A percentile compares a stretch with the other conserved stretches of the same genome.
Conservation (phyloP, 306 rosid genomes). For the Cotoneaster glaucophyllus region DNA sequence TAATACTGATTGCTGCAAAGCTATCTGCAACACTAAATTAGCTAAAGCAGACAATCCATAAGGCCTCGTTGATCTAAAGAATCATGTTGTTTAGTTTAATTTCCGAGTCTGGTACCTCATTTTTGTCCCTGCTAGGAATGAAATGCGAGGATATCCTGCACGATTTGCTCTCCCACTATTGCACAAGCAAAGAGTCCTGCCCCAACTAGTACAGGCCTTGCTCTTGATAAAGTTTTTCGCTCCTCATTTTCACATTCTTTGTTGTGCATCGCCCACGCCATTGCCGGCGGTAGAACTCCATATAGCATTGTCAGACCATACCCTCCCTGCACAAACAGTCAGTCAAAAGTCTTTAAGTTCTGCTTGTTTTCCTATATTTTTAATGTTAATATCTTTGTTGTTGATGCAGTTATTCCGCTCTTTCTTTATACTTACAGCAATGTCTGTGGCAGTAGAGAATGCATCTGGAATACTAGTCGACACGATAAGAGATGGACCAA, state of each 20-base stretch:
- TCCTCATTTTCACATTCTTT: slow-evolving; percentile 18
- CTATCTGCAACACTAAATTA: no score
- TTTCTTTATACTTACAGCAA: slow-evolving; percentile 47
- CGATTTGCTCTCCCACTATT: slow-evolving; percentile 48
- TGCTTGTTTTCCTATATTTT: background rate
- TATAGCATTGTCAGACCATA: slow-evolving; percentile 68
- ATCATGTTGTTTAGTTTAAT: background rate
- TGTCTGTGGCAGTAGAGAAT: slow-evolving; percentile 63
- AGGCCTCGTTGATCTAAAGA: background rate
- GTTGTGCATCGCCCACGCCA: slow-evolving; percentile 60
- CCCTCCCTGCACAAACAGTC: slow-evolving; percentile 45
- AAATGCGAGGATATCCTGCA: slow-evolving; percentile 44
- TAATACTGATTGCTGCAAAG: no score
- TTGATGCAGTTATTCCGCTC: no score
- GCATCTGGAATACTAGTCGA: slow-evolving; percentile 52
- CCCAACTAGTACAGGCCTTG: slow-evolving; percentile 47
- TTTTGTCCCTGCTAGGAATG: slow-evolving; percentile 4
- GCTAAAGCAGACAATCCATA: no score
- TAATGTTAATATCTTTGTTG: no score
- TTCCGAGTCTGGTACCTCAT: no score
- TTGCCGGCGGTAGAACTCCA: slow-evolving; percentile 82
- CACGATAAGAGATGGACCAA: slow-evolving; percentile 55
- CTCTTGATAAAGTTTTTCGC: slow-evolving; percentile 22
- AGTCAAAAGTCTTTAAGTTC: background rate
- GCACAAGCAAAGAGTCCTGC: slow-evolving; percentile 52